Conservation (phyloP, 495 filamentous ascomycete genomes). For the Pyrenula aspistea region DNA sequence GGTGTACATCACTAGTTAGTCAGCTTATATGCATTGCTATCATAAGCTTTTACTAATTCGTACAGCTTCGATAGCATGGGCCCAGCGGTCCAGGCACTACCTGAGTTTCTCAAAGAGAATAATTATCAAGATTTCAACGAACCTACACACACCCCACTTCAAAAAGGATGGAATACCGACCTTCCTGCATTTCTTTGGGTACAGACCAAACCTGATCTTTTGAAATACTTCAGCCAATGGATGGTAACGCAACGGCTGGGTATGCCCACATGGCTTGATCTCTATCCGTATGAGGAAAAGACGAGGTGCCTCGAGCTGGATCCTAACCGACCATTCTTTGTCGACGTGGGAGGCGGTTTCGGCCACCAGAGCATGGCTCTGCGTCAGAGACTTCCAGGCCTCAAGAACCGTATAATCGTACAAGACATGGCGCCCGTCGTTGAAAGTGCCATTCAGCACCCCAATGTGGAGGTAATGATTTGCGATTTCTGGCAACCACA, state of each 20-base stretch:
- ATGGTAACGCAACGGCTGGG: conserved; percentile 20
- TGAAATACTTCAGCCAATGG: conserved; percentile 20
- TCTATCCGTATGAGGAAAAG: conserved; percentile 11
- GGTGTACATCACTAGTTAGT: conserved; percentile 21
- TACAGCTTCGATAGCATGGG: conserved; percentile 21
- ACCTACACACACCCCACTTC: conserved; percentile 23
- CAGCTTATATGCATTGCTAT: neutral
- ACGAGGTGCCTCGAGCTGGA: no score
- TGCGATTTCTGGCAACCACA: conserved; percentile 37
- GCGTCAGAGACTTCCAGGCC: conserved; percentile 36
- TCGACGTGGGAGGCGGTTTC: conserved; percentile 7
- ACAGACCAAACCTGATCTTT: conserved; percentile 21
- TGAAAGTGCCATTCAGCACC: conserved; percentile 17
- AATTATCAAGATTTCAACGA: conserved; percentile 27
- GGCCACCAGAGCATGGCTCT: conserved; percentile 31
- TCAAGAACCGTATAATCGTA: conserved; percentile 33
- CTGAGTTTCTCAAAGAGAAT: conserved; percentile 25
- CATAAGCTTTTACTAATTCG: neutral
- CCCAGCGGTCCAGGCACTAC: conserved; percentile 17
- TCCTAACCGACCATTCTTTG: no score
- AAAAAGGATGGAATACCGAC: conserved; percentile 29
- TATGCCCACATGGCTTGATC: conserved; percentile 20
- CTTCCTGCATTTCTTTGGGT: conserved; percentile 27
- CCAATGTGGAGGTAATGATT: conserved; percentile 29
- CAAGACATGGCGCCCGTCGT: conserved; percentile 39